phyloP scores from a whole-genome alignment of 2,329 filamentous ascomycete genomes.

The Cladophialophora exuberans region DNA sequence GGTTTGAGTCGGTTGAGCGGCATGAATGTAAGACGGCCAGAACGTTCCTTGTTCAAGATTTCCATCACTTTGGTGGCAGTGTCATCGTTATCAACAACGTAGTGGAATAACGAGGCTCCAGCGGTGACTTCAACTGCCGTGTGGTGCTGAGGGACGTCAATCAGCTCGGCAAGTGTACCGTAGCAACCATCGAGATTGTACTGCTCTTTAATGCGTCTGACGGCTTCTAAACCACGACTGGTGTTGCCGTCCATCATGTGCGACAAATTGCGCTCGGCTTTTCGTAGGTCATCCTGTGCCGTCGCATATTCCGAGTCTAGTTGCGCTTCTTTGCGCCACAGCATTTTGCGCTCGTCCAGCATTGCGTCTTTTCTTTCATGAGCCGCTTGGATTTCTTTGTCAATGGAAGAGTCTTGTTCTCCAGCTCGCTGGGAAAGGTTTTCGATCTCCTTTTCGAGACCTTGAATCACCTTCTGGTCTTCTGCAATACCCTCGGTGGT shows the following conservation, averaged over 20 bases:
- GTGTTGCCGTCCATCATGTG: conserved; percentile 90
- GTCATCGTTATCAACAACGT: conserved; percentile 88
- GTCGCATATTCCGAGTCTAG: conserved; percentile 77
- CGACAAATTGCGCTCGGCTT: conserved; percentile 75
- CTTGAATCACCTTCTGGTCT: conserved; percentile 70
- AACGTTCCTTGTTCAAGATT: conserved; percentile 74
- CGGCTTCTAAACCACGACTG: conserved; percentile 80
- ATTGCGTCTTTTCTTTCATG: conserved; percentile 78
- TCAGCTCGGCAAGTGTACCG: conserved; percentile 89
- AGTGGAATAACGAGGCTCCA: conserved; percentile 90
- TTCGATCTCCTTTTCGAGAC: conserved; percentile 73
- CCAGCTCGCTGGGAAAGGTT: conserved; percentile 72
- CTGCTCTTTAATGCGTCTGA: conserved; percentile 79
- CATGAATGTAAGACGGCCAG: conserved; percentile 91
- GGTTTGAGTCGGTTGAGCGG: conserved; percentile 80
- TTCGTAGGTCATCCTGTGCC: conserved; percentile 74
- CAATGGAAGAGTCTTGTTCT: conserved; percentile 71
- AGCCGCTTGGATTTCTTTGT: conserved; percentile 73
- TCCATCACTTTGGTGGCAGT: conserved; percentile 83
- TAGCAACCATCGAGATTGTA: conserved; percentile 83
- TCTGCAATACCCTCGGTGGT: conserved; percentile 79
- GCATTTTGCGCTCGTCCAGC: conserved; percentile 80
- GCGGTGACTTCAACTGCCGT: conserved; percentile 91
- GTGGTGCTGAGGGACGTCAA: conserved; percentile 84
- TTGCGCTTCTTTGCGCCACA: conserved; percentile 88